Conservation (phyloP, 1,139 yeast species). For the Yamadazyma taylorii region DNA sequence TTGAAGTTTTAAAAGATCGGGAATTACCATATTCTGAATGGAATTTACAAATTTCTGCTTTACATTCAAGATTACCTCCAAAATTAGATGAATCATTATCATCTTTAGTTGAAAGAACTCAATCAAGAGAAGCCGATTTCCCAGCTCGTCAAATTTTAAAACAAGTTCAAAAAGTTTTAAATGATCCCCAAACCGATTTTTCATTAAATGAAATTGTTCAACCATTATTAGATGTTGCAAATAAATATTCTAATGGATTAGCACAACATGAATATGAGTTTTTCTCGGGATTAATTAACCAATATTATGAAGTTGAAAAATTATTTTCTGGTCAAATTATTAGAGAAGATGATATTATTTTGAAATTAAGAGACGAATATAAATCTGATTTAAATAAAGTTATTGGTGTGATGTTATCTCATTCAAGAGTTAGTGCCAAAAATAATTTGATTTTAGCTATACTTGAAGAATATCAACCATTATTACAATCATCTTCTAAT, state of each 20-base stretch:
- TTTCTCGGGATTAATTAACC: conserved; percentile 65
- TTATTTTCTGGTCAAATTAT: conserved; percentile 72
- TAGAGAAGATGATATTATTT: conserved; percentile 84
- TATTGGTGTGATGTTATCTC: conserved; percentile 74
- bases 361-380: conserved; percentile 84
- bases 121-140: conserved; percentile 75
- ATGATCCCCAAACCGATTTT: conserved; percentile 51
- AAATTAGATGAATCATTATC: conserved; percentile 70
- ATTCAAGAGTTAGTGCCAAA: conserved; percentile 90
- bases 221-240: conserved; percentile 73
- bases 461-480: conserved; percentile 75
- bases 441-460: conserved; percentile 87
- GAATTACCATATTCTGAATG: conserved; percentile 93
- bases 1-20: conserved; percentile 71
- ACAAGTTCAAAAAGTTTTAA: conserved; percentile 53
- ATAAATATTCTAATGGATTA: conserved; percentile 71
- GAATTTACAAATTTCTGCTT: conserved; percentile 80
- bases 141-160: conserved; percentile 84
- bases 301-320: conserved; percentile 75
- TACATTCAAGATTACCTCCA: conserved; percentile 84
- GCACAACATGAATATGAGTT: conserved; percentile 80
- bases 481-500: conserved; percentile 64
- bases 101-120: conserved; percentile 65
- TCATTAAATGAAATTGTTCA: conserved; percentile 58
- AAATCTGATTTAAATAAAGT: conserved; percentile 76